Percentiles rank a stretch among this genome's conserved stretches.
Conservation (phyloP, 176 grass and related monocot species). For the Lolium perenne region DNA sequence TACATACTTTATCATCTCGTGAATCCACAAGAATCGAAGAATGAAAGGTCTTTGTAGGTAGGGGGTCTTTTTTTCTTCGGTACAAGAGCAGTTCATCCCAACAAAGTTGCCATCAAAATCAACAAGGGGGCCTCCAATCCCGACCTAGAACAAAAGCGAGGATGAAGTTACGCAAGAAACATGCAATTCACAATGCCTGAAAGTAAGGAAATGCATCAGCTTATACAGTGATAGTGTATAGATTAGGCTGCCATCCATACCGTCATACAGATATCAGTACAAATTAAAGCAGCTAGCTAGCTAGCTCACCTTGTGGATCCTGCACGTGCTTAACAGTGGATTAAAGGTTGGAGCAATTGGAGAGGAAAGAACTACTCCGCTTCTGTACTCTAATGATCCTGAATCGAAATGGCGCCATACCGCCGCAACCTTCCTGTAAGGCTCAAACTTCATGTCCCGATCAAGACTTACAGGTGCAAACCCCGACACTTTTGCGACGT, state of each 20-base stretch:
- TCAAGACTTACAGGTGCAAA: slow-evolving; percentile 6
- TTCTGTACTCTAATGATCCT: background rate
- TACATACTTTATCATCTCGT: slow-evolving; percentile 13
- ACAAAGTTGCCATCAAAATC: slow-evolving; percentile 25
- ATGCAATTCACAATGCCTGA: background rate
- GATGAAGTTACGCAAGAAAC: background rate
- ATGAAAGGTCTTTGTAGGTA: background rate
- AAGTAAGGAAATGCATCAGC: background rate
- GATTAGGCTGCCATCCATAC: background rate
- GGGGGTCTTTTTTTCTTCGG: background rate
- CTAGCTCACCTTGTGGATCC: slow-evolving; percentile 5
- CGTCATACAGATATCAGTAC: background rate
- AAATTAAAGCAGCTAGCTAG: background rate
- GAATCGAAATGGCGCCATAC: slow-evolving; percentile 10
- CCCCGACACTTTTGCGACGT: background rate
- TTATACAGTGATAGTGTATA: background rate
- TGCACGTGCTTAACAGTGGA: background rate
- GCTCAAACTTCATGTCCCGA: background rate
- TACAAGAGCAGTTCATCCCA: slow-evolving; percentile 21
- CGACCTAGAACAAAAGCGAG: background rate
- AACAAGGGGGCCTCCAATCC: slow-evolving; percentile 3
- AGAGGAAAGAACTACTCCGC: slow-evolving; percentile 3
- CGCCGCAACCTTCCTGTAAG: slow-evolving; percentile 3
- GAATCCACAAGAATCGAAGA: background rate
- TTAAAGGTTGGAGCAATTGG: background rate